Conservation (phyloP, 2,329 filamentous ascomycete genomes). For the Didymella pomorum region DNA sequence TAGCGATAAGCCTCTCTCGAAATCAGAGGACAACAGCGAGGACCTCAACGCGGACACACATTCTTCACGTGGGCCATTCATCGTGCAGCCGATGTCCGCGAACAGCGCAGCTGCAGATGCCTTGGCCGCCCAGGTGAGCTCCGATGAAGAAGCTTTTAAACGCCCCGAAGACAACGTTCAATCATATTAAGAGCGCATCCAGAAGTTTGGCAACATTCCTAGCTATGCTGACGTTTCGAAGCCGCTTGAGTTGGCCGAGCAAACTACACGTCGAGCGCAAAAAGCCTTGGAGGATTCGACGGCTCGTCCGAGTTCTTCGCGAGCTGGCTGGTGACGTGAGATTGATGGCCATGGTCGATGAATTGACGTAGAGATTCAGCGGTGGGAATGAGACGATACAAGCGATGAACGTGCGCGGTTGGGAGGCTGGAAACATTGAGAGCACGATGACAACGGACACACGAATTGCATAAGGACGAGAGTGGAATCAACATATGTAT, state of each 20-base stretch:
- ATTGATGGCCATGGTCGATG: neutral
- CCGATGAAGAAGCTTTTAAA: too few species aligned
- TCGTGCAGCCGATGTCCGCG: too few species aligned
- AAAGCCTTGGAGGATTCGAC: neutral
- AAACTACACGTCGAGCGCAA: neutral
- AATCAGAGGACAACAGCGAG: too few species aligned
- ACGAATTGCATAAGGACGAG: neutral
- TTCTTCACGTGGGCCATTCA: too few species aligned
- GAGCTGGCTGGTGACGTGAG: neutral
- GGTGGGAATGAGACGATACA: neutral
- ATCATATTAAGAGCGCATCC: too few species aligned
- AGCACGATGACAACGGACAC: neutral
- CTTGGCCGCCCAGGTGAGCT: too few species aligned
- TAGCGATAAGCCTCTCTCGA: too few species aligned
- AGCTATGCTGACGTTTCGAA: neutral
- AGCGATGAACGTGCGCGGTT: too few species aligned
- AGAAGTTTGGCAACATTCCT: neutral
- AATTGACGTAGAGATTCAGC: neutral
- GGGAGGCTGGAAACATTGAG: neutral
- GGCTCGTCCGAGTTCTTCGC: neutral
- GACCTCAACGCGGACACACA: too few species aligned
- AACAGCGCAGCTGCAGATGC: too few species aligned
- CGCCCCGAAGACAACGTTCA: too few species aligned
- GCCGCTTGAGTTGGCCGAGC: neutral
- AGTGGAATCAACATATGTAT: neutral